phyloP scores from a whole-genome alignment of 371 early-diverging fungal genomes.

The Rhizopus microsporus region DNA sequence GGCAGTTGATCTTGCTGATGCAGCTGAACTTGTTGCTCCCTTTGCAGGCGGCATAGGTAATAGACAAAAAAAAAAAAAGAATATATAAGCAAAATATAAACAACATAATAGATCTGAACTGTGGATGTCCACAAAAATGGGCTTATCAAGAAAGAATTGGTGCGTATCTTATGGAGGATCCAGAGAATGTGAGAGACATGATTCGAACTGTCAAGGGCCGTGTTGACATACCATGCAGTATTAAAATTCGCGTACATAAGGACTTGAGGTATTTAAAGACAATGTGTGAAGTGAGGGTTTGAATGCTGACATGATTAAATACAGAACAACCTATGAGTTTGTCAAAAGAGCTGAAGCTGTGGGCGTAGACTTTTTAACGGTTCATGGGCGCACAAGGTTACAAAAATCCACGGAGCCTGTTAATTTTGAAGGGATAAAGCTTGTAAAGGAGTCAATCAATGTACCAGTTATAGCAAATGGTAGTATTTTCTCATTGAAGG shows the following conservation, averaged over 20 bases:
- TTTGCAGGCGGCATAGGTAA: conserved; percentile 73
- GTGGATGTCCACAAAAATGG: conserved; percentile 91
- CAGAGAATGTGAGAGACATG: conserved; percentile 84
- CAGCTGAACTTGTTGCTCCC: conserved; percentile 81
- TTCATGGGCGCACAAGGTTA: conserved; percentile 80
- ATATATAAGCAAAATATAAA: background rate
- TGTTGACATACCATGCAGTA: conserved; percentile 70
- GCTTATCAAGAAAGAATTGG: conserved; percentile 83
- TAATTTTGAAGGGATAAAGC: conserved; percentile 69
- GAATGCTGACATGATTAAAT: background rate
- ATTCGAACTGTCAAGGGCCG: conserved; percentile 68
- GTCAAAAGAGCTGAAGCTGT: conserved; percentile 74
- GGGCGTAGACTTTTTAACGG: conserved; percentile 79
- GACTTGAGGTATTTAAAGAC: conserved; percentile 55
- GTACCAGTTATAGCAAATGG: conserved; percentile 88
- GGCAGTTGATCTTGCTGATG: conserved; percentile 79
- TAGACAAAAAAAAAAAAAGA: background rate
- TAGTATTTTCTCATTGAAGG: conserved; percentile 67
- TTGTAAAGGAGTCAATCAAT: conserved; percentile 70
- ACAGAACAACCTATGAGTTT: conserved; percentile 75
- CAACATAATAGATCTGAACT: conserved; percentile 67
- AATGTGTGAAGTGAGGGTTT: background rate
- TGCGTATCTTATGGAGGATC: conserved; percentile 74
- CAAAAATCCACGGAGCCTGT: conserved; percentile 79
- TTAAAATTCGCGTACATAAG: conserved; percentile 81